phyloP scores from a whole-genome alignment of 1,139 yeast species.

The Chernovozyma sophiae-reginae region DNA sequence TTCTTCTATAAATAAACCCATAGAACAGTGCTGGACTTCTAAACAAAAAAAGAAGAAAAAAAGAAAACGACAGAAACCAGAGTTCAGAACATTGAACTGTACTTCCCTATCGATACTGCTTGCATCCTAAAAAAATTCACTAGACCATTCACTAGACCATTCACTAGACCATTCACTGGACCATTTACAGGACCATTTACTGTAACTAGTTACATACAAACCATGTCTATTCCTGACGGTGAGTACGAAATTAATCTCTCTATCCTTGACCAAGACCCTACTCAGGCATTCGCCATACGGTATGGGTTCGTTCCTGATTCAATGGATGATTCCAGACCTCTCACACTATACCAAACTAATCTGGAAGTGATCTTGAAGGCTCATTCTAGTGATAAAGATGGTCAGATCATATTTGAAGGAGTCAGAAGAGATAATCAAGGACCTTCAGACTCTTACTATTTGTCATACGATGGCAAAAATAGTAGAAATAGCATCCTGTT shows the following conservation, averaged over 20 bases:
- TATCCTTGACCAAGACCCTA: constrained; percentile 16
- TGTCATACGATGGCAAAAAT: constrained; percentile 18
- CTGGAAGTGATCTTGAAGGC: constrained; percentile 34
- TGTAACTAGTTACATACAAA: too few species aligned
- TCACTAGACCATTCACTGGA: too few species aligned
- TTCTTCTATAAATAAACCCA: too few species aligned
- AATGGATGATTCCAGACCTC: constrained; percentile 34
- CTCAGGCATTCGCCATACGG: constrained; percentile 26
- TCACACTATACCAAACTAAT: constrained; percentile 33
- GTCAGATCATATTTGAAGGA: constrained; percentile 37
- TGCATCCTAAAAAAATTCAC: too few species aligned
- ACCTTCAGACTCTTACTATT: constrained; percentile 28
- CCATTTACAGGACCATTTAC: too few species aligned
- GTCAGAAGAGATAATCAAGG: constrained; percentile 20
- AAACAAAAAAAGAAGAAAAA: too few species aligned
- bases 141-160: too few species aligned
- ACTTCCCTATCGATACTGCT: too few species aligned
- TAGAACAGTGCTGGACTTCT: too few species aligned
- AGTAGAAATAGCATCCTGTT: constrained; percentile 16
- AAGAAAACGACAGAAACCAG: too few species aligned
- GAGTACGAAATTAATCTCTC: constrained; percentile 43
- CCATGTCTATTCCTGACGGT: constrained; percentile 39
- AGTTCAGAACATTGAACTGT: too few species aligned
- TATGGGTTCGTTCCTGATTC: constrained; percentile 44
- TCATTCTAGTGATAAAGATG: constrained; percentile 16